Base-by-base conservation (phyloP, 2,329 filamentous ascomycete species). In the Simplicillium aogashimaense region DNA sequence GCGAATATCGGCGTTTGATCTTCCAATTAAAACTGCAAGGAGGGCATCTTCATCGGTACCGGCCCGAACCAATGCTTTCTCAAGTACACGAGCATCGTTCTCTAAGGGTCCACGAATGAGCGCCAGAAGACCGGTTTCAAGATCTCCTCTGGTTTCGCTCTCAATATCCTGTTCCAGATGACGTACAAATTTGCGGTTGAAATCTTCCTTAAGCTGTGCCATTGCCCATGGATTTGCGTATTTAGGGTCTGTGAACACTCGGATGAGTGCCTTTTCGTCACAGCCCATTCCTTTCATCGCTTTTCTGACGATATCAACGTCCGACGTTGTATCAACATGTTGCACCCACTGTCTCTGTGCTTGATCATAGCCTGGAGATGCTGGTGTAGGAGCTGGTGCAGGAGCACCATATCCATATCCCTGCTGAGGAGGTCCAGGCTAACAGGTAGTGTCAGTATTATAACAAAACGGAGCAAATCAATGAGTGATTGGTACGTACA, bases 201-300 rank as follows among this genome's bases (percentile, higher is more conserved):
- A 63, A 38, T 59, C 55, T 1, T 39, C 36, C 2, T 54, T 45
- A 1, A 63, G 49, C 34, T 61, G 57, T 0, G 46, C 48, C 50
- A 63, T 56, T 2, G 50, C 44, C 54, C 55, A 61, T 0, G 58
- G 57, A 25, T 56, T 55, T 2, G 44, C 39, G 25, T 60, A 62
- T 41, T 60, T 59, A 11, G 47, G 44, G 29, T 42, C 50, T 0
- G 57, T 47, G 9, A 63, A 45, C 7, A 59, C 43, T 3, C 47
- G 46, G 29, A 61, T 56, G 9, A 63, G 40, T 0, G 54, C 47
- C 2, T 45, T 40, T 38, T 62, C 54, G 15, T 61, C 54, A 29
- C 58, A 60, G 1, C 57, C 59, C 47, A 57, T 55, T 7, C 55
- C 57, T 43, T 58, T 57, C 59, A 62, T 60, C 2, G 59, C 57